phyloP scores from a whole-genome alignment of 257 asterid genomes.

The Scutellaria minor region DNA sequence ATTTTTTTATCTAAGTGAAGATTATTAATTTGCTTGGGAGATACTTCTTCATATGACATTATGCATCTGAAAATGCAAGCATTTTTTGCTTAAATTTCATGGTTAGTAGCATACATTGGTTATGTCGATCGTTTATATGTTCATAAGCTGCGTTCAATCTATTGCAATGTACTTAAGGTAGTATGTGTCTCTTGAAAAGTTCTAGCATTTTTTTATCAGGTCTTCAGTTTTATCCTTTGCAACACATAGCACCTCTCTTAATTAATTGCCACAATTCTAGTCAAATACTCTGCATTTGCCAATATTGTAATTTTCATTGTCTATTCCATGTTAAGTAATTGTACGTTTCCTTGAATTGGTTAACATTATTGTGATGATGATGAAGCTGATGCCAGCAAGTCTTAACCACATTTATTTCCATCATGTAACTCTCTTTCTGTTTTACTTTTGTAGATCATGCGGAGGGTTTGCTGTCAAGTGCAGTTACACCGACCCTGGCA shows the following conservation, averaged over 20 bases:
- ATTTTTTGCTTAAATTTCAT: too few relatives aligned
- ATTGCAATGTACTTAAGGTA: background rate
- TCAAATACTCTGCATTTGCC: background rate
- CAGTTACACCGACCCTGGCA: constrained; percentile 62
- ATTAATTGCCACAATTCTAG: background rate
- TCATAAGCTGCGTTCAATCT: too few relatives aligned
- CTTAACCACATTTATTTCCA: background rate
- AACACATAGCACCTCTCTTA: background rate
- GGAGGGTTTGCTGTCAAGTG: constrained; percentile 59
- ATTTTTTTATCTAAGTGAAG: too few relatives aligned
- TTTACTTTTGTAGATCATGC: constrained; percentile 44
- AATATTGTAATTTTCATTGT: background rate
- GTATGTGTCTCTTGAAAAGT: background rate
- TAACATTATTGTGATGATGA: constrained; percentile 29
- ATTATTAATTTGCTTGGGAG: too few relatives aligned
- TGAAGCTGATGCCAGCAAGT: constrained; percentile 14
- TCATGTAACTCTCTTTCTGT: background rate
- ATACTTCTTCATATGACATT: too few relatives aligned
- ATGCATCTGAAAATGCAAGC: too few relatives aligned
- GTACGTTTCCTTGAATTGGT: background rate
- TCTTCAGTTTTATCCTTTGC: constrained; percentile 1
- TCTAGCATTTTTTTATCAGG: background rate
- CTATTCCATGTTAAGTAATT: background rate
- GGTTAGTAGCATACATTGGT: too few relatives aligned
- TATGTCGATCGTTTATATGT: too few relatives aligned